Base-by-base conservation (phyloP, 257 asterid species). In the Lycium ferocissimum region DNA sequence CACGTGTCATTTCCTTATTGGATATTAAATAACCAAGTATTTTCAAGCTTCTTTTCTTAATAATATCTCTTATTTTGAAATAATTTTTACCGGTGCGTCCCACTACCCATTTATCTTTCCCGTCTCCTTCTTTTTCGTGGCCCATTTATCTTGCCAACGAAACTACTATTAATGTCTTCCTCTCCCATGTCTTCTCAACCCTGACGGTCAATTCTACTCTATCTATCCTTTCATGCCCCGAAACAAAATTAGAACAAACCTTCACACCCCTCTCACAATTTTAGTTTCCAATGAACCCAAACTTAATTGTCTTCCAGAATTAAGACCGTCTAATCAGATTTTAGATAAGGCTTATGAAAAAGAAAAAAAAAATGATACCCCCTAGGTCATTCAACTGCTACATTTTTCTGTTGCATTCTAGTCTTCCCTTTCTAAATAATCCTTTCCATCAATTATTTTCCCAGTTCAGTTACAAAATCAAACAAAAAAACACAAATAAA, bases 311-410 rank as follows among this genome's bases (percentile, higher is more conserved):
- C 43, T 65, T 26, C 26, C n/a, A 65, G 72, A 65, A 33, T 12
- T 33, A 43, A 18, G 40, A 35, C 47, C 45, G 6, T 66, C 47
- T 66, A 33, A 66, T 66, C 0, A 66, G 47, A 33, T 33, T 33
- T 6, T 26, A 40, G 0, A 69, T 69, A 26, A 69, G 1, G 7
- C 33, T 26, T 17, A 7, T 69, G 38, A 33, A 7, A 9, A 69
- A 69, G 7, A 38, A 33, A 7, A 9, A 69, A 69, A 15, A 38
- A 11, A 47, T 47, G 51, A 67, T 67, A 37, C n/a, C 76, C 76
- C 51, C 51, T 69, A 12, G 75, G 35, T 69, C 76, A 69, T 38
- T 69, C 76, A 22, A 22, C 51, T 69, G 76, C 76, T 37, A 69
- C 76, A 15, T 12, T 69, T 69, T 67, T 69, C 22, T 69, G 12